Base-by-base conservation (phyloP, 2,329 filamentous ascomycete species). In the Beauveria australis region DNA sequence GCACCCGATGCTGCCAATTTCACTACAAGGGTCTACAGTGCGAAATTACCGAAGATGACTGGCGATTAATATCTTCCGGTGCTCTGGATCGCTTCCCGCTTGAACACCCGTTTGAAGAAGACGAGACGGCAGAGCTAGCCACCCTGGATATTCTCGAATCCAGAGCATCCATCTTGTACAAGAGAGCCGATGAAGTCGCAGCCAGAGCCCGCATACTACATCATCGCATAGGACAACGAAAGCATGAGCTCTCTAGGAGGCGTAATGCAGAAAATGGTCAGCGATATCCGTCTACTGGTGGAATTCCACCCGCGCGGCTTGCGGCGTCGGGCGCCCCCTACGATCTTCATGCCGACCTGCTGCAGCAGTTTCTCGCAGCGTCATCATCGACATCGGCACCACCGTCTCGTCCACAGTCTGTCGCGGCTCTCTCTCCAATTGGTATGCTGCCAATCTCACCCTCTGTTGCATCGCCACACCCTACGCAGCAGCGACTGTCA, bases 31-130 rank as follows among this genome's bases (percentile, higher is more conserved):
- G 92, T 63, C 82, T 87, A 65, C 84, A 89, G 53, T 88, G 95
- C 9, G 90, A 96, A 75, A 93, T 96, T 63, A 86, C 85, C 19
- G 91, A 95, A 72, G 91, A 95, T 46, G 91, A 96, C 70, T 96
- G 88, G 79, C 82, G 92, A 47, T 77, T 96, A 65, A 92, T 96
- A 65, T 85, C 86, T 59, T 92, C 89, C 44, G 91, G 91, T 30
- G 89, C 90, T 65, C 84, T 92, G 12, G 89, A 95, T 72, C 87
- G 91, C 69, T 79, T 81, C 61, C 91, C 92, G 19, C 88, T 91
- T 2, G 87, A 88, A 16, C 86, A 92, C 64, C 90, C 91, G 1
- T 87, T 94, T 53, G 85, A 89, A 62, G 91, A 95, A 69, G 91
- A 96, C 69, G 92, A 96, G 74, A 85, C 88, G 70, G 91, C 91